Evolutionary conservation across 2,329 filamentous ascomycete species (phyloP).

Genomic region (Cordyceps cateniannulata): DNA sequence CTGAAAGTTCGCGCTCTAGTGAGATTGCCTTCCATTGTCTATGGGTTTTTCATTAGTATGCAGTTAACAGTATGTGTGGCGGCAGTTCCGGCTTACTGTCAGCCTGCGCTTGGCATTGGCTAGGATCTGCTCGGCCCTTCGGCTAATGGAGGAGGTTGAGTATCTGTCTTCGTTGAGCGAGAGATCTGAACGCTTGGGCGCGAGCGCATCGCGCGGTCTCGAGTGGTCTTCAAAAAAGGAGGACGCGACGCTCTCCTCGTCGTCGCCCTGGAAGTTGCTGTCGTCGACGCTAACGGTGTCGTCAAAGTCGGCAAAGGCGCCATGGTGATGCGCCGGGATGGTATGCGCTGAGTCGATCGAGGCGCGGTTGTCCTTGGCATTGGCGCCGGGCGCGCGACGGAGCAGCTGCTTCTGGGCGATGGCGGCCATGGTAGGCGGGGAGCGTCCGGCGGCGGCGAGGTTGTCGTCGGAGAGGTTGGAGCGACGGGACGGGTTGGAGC

Average conservation of each 20-base stretch:
- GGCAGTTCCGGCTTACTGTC: slow-evolving; percentile 53
- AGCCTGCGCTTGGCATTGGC: slow-evolving; percentile 87
- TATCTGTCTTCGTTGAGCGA: slow-evolving; percentile 47
- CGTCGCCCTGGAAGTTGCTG: slow-evolving; percentile 60
- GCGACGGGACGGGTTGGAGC: slow-evolving; percentile 17
- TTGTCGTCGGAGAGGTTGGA: slow-evolving; percentile 27
- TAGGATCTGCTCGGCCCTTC: slow-evolving; percentile 81
- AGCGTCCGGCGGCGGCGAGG: slow-evolving; percentile 24
- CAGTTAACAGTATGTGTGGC: neutral
- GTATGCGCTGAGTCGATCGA: slow-evolving; percentile 58
- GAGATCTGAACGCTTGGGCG: neutral
- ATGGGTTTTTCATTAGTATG: slow-evolving; percentile 14
- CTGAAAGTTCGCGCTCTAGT: slow-evolving; percentile 66
- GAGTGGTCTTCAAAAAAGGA: slow-evolving; percentile 40
- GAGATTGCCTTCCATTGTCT: slow-evolving; percentile 94
- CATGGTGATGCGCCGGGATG: slow-evolving; percentile 38
- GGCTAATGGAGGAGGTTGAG: slow-evolving; percentile 70
- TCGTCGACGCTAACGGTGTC: slow-evolving; percentile 57
- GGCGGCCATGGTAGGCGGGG: slow-evolving; percentile 41
- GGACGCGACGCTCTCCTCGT: slow-evolving; percentile 59
- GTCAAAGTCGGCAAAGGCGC: slow-evolving; percentile 55
- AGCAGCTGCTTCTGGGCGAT: slow-evolving; percentile 23
- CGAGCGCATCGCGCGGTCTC: neutral
- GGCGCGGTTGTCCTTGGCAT: slow-evolving; percentile 42
- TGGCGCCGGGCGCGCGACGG: slow-evolving; percentile 37